These are phyloP conservation scores for Kodamaea fukazawae DNA, from an alignment of 805 yeast genomes.

Conservation along the genomic window DNA sequence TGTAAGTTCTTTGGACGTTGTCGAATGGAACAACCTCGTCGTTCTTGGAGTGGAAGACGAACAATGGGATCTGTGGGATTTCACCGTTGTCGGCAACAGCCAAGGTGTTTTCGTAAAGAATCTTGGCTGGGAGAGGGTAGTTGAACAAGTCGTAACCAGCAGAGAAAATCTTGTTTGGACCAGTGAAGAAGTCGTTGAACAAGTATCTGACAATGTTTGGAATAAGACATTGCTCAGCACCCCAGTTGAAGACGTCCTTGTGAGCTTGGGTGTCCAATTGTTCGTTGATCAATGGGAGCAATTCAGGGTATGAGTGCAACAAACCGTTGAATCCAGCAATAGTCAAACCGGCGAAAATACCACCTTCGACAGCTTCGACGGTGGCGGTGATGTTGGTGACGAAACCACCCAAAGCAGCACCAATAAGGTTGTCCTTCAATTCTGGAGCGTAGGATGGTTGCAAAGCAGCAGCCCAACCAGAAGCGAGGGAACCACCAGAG, in stretches of 20 bases:
- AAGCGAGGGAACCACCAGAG: conserved; percentile 26
- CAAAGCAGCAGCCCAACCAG: conserved; percentile 24
- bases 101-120: conserved; percentile 22
- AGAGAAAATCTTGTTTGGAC: conserved; percentile 11
- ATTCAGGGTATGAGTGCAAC: conserved; percentile 29
- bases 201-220: conserved; percentile 4
- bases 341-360: conserved; percentile 27
- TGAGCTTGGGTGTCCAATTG: conserved; percentile 1
- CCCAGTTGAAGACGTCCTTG: conserved; percentile 6
- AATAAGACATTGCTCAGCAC: conserved; percentile 1
- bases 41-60: conserved; percentile 12
- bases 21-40: conserved; percentile 15
- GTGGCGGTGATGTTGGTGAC: conserved; percentile 31
- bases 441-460: conserved; percentile 27
- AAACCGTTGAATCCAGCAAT: conserved; percentile 31
- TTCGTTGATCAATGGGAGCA: conserved; percentile 5
- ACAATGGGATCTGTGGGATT: conserved; percentile 13
- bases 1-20: conserved; percentile 9
- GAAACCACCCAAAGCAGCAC: conserved; percentile 37
- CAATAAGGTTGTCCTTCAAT: conserved; percentile 16
- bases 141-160: conserved; percentile 19
- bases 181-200: conserved; percentile 12
- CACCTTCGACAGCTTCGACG: conserved; percentile 23
- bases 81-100: conserved; percentile 12
- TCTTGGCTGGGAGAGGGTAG: conserved; percentile 10